These are phyloP conservation scores for Thielaviopsis cerberus DNA, from an alignment of 2,329 filamentous ascomycete genomes.

Conservation along the genomic window DNA sequence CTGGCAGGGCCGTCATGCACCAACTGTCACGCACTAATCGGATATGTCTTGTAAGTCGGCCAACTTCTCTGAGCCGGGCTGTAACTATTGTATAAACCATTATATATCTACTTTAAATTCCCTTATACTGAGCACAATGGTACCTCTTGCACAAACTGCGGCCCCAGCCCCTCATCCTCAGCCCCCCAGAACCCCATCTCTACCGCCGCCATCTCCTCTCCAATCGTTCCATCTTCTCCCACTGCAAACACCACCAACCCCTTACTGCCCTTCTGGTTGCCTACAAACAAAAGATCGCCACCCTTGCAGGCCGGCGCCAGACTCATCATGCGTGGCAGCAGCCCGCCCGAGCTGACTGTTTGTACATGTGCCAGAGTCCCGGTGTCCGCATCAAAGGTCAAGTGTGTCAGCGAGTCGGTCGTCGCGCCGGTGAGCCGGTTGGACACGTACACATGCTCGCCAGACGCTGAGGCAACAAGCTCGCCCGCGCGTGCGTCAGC, in stretches of 20 bases:
- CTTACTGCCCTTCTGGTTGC: constrained; percentile 25
- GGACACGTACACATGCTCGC: constrained; percentile 28
- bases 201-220: constrained; percentile 6
- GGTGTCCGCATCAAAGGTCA: constrained; percentile 18
- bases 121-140: background rate
- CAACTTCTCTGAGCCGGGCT: too few relatives aligned
- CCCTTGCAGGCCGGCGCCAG: constrained; percentile 17
- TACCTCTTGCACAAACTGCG: constrained; percentile 10
- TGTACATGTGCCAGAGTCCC: constrained; percentile 19
- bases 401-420: constrained; percentile 30
- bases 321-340: constrained; percentile 27
- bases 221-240: constrained; percentile 17
- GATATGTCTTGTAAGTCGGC: background rate
- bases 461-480: background rate
- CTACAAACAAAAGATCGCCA: constrained; percentile 24
- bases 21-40: background rate
- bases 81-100: too few relatives aligned
- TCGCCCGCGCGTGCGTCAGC: constrained; percentile 16
- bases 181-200: constrained; percentile 5
- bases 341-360: constrained; percentile 20
- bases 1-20: background rate
- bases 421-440: constrained; percentile 29
- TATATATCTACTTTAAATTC: too few relatives aligned
- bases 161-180: background rate
- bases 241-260: constrained; percentile 25